Base-by-base conservation (phyloP, 495 filamentous ascomycete species). In the Cenococcum geophilum region DNA sequence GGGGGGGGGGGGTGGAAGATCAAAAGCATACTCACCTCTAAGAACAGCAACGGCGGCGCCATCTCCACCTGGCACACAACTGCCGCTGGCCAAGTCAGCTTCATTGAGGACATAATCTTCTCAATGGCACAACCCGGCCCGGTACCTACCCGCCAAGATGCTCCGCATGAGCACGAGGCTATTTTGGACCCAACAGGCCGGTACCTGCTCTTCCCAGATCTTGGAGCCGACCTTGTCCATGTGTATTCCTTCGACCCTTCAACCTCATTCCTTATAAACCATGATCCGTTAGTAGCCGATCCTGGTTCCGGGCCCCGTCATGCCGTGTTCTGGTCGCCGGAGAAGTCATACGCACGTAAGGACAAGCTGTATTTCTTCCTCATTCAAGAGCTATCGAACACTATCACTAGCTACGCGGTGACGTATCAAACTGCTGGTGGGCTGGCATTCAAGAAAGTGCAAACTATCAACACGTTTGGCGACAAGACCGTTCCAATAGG, bases 121-220 rank as follows among this genome's bases (percentile, higher is more conserved):
- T 67, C 61, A 18, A 32, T 67, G 55, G 9, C 50, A 48, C 18
- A 18, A 62, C 16, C 65, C 10, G 71, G 65, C 27, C 66, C 68
- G 11, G 57, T 65, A 21, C 53, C 71, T n/a, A 60, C 57, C 11
- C 65, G 70, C 4, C 71, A 75, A 50, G 63, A 69, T 20, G 66
- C 64, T 14, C 66, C 72, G n/a, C 71, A 74, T 43, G 62, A 63
- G 18, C 74, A 76, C 58, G 50, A 75, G 36, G 67, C 68, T 34
- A 68, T 76, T 55, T 47, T 72, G 1, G 74, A 76, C 58, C 74
- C 73, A 16, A 74, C 73, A 1, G 65, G 67, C n/a, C 55, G 70
- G 37, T 76, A 63, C 63, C 64, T 76, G n/a, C 21, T 76, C 43
- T 70, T 75, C 36, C 72, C 73, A 0, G 74, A 76, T 55, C 68